Conservation (phyloP, 2,329 filamentous ascomycete species). For the Apiospora saccharicola region DNA sequence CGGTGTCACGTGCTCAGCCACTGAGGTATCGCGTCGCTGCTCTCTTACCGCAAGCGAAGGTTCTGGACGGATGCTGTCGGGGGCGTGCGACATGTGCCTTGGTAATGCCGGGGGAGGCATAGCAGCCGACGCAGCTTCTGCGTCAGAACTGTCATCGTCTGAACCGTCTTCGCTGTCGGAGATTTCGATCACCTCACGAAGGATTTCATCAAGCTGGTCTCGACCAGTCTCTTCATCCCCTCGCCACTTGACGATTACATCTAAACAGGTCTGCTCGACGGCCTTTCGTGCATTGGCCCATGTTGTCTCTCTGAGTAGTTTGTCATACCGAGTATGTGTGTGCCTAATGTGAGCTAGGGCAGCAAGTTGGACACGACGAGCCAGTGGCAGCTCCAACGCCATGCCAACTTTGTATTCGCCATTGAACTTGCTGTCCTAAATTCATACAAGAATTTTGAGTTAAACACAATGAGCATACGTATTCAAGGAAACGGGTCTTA, state of each 20-base stretch:
- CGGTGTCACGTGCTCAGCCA: constrained; percentile 31
- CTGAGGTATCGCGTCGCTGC: constrained; percentile 30
- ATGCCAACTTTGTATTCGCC: constrained; percentile 66
- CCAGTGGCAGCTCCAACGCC: constrained; percentile 61
- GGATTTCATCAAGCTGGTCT: constrained; percentile 71
- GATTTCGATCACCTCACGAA: constrained; percentile 71
- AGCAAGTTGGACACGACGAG: constrained; percentile 69
- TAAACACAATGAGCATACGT: constrained; percentile 1
- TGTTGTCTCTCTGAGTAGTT: constrained; percentile 63
- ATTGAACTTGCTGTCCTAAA: constrained; percentile 58
- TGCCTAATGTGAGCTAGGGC: constrained; percentile 73
- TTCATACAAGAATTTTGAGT: not conserved
- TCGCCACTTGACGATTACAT: constrained; percentile 75
- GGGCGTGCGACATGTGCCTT: constrained; percentile 22
- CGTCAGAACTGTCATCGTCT: constrained; percentile 41
- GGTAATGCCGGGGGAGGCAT: constrained; percentile 28
- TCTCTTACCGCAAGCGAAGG: constrained; percentile 20
- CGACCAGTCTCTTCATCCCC: constrained; percentile 74
- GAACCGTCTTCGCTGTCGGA: constrained; percentile 62
- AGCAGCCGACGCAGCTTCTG: constrained; percentile 32
- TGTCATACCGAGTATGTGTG: constrained; percentile 71
- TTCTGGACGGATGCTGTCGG: not conserved
- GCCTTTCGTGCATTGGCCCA: constrained; percentile 68
- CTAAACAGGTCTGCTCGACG: constrained; percentile 67
- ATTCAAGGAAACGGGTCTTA: constrained; percentile 27